Evolutionary conservation across 352 stramenopile genomes (phyloP), one percentile per base, ranked within the genome.

Genomic region (Globisporangium radiosum): DNA sequence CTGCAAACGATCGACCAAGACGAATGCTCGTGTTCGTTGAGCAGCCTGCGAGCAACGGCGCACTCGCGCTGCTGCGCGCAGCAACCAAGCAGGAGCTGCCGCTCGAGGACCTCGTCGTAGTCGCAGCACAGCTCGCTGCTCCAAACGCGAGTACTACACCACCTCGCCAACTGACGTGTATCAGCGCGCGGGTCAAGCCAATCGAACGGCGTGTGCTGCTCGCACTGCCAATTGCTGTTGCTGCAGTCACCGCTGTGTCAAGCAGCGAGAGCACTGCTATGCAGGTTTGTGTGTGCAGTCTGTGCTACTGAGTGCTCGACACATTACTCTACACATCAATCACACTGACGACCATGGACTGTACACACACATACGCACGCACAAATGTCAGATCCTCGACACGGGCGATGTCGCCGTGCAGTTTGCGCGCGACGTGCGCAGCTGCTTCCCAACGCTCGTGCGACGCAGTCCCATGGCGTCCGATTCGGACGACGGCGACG

Each of bases 361-460:
- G 19, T 15, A 6, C 15, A 15, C 5, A 2, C 25, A 33, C 25
- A 33, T 33, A 33, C 25, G 3, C 25, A 33, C 25, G 25, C 25
- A 33, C 25, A 33, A 33, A 4, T 50, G 19, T 40, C 8, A 88
- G 60, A 63, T 88, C 33, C 54, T 92, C 17, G 79, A 88, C 51
- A 68, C 83, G 17, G 82, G 82, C 33, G 79, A 88, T 59, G 54
- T 70, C 43, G 78, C 79, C 1, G 75, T 73, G 36, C 65, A 74
- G 5, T 79, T 92, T 25, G 57, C 82, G 7, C 69, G 75, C 25
- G 74, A 81, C 40, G 67, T 87, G 40, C 68, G 71, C 52, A 67
- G 68, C 15, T 90, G 79, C 52, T 92, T 92, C 60, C 82, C 82
- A 4, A 86, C 68, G 40, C 61, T 92, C 14, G 75, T 90, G 62